Conservation (phyloP, 495 filamentous ascomycete genomes). For the Hypoxylon subgilvum region DNA sequence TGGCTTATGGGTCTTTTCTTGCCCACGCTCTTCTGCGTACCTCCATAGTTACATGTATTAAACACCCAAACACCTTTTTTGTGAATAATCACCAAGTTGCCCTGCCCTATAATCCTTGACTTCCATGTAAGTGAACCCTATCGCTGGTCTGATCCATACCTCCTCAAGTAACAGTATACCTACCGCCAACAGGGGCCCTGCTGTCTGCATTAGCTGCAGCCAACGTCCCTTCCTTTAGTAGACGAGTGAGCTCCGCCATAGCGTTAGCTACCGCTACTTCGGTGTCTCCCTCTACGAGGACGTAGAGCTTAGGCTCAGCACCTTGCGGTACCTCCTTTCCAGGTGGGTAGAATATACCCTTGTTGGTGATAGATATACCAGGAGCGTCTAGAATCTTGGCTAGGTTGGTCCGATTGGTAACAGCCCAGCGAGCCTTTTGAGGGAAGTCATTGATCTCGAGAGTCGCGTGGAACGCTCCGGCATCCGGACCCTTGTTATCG, state of each 20-base stretch:
- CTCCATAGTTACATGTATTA: too few relatives aligned
- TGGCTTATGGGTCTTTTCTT: too few relatives aligned
- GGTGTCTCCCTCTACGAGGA: slow-evolving; percentile 95
- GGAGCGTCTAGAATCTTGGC: slow-evolving; percentile 96
- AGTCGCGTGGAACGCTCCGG: slow-evolving; percentile 95
- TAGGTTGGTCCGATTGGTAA: slow-evolving; percentile 98
- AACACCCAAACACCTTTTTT: slow-evolving; percentile 4
- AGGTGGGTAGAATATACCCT: slow-evolving; percentile 83
- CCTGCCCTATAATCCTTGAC: slow-evolving; percentile 4
- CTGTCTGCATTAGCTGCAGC: slow-evolving; percentile 86
- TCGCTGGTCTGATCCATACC: not conserved
- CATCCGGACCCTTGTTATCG: slow-evolving; percentile 98
- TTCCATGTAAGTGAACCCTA: too few relatives aligned
- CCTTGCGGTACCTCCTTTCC: slow-evolving; percentile 79
- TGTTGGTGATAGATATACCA: slow-evolving; percentile 95
- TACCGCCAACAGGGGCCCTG: slow-evolving; percentile 77
- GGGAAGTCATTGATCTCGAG: slow-evolving; percentile 99
- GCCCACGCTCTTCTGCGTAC: too few relatives aligned
- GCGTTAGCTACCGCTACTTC: slow-evolving; percentile 90
- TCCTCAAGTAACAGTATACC: slow-evolving; percentile 83
- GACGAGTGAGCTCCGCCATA: slow-evolving; percentile 85
- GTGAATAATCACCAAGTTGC: slow-evolving; percentile 11
- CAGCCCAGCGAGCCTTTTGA: slow-evolving; percentile 97
- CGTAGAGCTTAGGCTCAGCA: slow-evolving; percentile 89
- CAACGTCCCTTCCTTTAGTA: slow-evolving; percentile 90